Conservation (phyloP, 163 green algal species). For the Chloromonas sp. region DNA sequence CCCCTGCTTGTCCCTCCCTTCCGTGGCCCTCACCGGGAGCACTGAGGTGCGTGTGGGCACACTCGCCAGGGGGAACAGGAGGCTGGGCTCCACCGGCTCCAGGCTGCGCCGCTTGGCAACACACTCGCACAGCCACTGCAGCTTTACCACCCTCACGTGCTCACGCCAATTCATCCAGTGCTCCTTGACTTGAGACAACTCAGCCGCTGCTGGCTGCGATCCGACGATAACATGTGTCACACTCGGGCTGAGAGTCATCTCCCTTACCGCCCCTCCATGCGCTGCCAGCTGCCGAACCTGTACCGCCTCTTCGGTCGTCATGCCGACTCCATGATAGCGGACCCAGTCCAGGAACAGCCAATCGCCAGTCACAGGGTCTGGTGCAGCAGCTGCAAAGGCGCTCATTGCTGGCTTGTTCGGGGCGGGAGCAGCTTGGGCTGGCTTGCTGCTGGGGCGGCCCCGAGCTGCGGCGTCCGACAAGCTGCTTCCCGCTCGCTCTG, state of each 20-base stretch:
- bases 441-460: no score
- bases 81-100: not conserved
- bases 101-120: not conserved
- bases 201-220: not conserved
- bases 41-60: no score
- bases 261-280: not conserved
- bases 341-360: conserved; percentile 6
- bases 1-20: no score
- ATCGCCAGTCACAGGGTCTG: not conserved
- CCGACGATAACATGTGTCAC: conserved; percentile 8
- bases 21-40: no score
- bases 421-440: no score
- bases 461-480: no score
- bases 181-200: not conserved
- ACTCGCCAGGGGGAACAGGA: not conserved
- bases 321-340: not conserved
- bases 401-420: no score
- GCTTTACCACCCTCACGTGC: conserved; percentile 1
- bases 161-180: not conserved
- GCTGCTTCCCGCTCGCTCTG: no score
- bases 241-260: not conserved
- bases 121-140: not conserved
- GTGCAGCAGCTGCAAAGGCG: no score
- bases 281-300: not conserved
- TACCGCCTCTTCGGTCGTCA: not conserved